These are phyloP conservation scores for Xylaria intraflava DNA, from an alignment of 495 filamentous ascomycete species.

Conservation along the genomic window DNA sequence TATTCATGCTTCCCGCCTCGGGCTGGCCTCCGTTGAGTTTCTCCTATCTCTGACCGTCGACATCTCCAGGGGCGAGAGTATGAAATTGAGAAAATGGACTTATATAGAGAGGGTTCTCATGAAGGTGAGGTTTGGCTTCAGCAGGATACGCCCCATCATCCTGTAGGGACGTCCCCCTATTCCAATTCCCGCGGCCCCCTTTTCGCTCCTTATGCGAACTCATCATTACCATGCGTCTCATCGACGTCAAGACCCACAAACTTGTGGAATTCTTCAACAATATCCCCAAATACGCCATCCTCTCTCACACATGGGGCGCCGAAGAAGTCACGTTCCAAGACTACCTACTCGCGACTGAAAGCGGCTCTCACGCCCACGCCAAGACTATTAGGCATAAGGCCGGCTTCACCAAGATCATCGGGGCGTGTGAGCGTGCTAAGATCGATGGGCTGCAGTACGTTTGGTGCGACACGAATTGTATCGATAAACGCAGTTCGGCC, in stretches of 20 bases:
- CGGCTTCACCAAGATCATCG: conserved; percentile 24
- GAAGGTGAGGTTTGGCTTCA: not conserved
- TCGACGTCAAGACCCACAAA: conserved; percentile 33
- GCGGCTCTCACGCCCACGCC: not conserved
- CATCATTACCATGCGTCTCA: conserved; percentile 33
- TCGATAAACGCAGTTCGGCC: conserved; percentile 36
- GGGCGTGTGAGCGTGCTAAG: conserved; percentile 15
- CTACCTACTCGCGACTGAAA: conserved; percentile 4
- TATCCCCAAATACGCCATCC: conserved; percentile 35
- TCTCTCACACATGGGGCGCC: conserved; percentile 40
- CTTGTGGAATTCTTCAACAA: conserved; percentile 30
- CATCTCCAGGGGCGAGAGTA: no score
- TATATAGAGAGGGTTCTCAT: not conserved
- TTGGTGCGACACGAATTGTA: conserved; percentile 38
- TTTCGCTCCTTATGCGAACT: not conserved
- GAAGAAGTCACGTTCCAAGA: conserved; percentile 39
- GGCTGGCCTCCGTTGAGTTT: not conserved
- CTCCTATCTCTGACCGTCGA: no score
- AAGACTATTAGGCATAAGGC: conserved; percentile 12
- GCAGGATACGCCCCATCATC: not conserved
- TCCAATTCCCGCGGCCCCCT: not conserved
- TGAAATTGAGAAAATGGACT: not conserved
- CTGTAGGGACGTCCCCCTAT: not conserved
- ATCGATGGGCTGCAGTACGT: conserved; percentile 21
- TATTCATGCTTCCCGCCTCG: not conserved